Evolutionary conservation across 176 grass and related monocot species (phyloP), one percentile per base, ranked within the genome.

Genomic region (Echinochloa phyllopogon): DNA sequence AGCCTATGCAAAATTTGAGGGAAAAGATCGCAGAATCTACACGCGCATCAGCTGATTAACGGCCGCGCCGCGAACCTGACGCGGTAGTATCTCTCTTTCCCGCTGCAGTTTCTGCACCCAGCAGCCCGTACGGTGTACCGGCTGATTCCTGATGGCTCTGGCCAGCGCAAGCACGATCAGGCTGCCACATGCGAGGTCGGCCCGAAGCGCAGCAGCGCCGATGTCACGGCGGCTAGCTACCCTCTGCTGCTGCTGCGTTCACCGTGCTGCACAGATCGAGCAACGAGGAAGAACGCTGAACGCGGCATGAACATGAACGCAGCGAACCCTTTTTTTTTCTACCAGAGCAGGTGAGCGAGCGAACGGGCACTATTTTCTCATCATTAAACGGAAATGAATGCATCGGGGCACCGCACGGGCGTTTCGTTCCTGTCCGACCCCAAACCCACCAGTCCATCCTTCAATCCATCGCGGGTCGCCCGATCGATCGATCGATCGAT

Each of bases 131-230:
- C 18, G 18, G 29, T 71, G 75, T 33, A 20, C 43, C 24, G 10
- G 37, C n/a, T 6, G 21, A 77, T 75, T 56, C 72, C 60, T 4
- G 12, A 33, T 33, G 25, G 44, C 25, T 50, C 13, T 73, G 76
- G 70, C 76, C 75, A 0, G 18, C 7, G 50, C 23, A 66, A 41
- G 37, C 6, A 9, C 17, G 67, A 56, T 8, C 86, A 65, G 77
- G 43, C 36, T 5, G 43, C 53, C 86, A 88, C 80, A 77, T 83
- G 80, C n/a, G 70, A 83, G 80, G 64, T 69, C 43, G 69, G 50
- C 49, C 4, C 3, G 59, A 44, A 60, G 4, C 10, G 49, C 21
- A 0, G 53, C 55, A 40, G 23, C 63, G 42, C 33, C 43, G 6
- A 70, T 17, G 64, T 77, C 86, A 77, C 67, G 24, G 18, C 41